Evolutionary conservation across 2,329 filamentous ascomycete genomes (phyloP).

Genomic region (Ceratocystis diversiconidia): DNA sequence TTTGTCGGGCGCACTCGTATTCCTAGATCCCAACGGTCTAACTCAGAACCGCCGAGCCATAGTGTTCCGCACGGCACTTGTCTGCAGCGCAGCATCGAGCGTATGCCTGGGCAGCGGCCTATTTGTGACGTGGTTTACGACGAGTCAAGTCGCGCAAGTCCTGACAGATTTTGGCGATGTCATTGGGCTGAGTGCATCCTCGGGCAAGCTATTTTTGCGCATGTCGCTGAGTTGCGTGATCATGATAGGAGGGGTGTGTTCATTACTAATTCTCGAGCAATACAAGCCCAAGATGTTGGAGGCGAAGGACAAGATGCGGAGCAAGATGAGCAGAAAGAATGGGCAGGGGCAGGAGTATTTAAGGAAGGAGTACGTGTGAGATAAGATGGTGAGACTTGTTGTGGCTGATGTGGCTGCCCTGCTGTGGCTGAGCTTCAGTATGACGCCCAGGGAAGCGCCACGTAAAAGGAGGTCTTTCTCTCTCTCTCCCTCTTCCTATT

Average conservation of each 20-base stretch:
- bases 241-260: conserved; percentile 25
- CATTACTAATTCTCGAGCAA: conserved; percentile 23
- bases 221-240: conserved; percentile 35
- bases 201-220: conserved; percentile 32
- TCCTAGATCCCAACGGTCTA: neutral
- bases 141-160: conserved; percentile 28
- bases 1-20: conserved; percentile 22
- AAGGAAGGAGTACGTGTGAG: neutral
- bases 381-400: neutral
- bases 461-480: no score
- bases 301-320: conserved; percentile 22
- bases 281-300: conserved; percentile 14
- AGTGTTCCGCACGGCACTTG: conserved; percentile 25
- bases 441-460: no score
- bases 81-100: conserved; percentile 26
- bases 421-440: no score
- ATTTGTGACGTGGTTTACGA: conserved; percentile 30
- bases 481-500: neutral
- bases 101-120: conserved; percentile 30
- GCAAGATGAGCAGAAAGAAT: conserved; percentile 22
- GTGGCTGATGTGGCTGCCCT: neutral
- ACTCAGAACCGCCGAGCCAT: neutral
- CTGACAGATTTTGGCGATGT: conserved; percentile 32
- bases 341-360: conserved; percentile 20
- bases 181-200: conserved; percentile 31